Evolutionary conservation across 2,329 filamentous ascomycete genomes (phyloP).

Genomic region (Aspergillus pseudonomiae): DNA sequence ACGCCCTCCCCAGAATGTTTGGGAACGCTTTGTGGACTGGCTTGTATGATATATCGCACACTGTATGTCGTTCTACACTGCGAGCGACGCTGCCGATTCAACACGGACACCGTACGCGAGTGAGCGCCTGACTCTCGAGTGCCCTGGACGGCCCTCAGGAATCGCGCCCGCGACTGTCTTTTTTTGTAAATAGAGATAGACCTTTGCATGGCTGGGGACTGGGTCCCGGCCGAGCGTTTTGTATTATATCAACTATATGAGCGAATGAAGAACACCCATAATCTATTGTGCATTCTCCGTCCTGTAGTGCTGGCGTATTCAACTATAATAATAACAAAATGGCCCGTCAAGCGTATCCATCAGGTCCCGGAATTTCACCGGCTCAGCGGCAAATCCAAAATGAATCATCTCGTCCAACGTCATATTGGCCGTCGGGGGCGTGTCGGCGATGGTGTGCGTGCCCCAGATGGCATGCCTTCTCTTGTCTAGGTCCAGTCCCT

Average conservation of each 20-base stretch:
- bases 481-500: conserved; percentile 2
- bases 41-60: conserved; percentile 21
- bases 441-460: conserved; percentile 2
- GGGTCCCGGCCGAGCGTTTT: not conserved
- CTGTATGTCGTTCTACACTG: conserved; percentile 18
- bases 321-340: conserved; percentile 13
- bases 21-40: conserved; percentile 31
- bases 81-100: not conserved
- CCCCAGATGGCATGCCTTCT: conserved; percentile 10
- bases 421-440: conserved; percentile 6
- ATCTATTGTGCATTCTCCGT: not conserved
- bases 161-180: not conserved
- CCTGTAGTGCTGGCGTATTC: not conserved
- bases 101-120: not conserved
- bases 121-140: not conserved
- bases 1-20: conserved; percentile 20
- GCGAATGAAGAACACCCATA: not conserved
- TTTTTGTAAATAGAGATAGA: not conserved
- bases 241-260: not conserved
- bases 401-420: conserved; percentile 12
- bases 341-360: conserved; percentile 1
- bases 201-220: not conserved
- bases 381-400: conserved; percentile 6
- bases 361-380: not conserved
- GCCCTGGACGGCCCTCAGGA: not conserved